phyloP scores from a whole-genome alignment of 352 stramenopile genomes.

The Phytophthora nicotianae region DNA sequence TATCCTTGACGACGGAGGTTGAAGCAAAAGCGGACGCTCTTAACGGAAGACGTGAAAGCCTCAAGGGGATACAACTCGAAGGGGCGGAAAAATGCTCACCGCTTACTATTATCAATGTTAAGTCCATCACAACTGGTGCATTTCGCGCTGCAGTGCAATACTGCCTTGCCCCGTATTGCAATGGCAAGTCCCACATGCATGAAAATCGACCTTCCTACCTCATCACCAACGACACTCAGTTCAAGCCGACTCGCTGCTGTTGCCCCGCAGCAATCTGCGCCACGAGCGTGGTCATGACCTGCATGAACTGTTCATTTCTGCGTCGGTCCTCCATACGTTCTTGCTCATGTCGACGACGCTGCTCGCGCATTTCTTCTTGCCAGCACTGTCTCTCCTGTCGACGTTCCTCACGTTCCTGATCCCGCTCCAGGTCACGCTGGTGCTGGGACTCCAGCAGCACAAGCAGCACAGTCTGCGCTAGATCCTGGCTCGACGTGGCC shows the following conservation, averaged over 20 bases:
- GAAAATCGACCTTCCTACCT: conserved; percentile 1
- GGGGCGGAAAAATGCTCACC: neutral
- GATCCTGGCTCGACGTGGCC: conserved; percentile 26
- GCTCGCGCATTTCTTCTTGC: conserved; percentile 36
- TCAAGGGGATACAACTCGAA: neutral
- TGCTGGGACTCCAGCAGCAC: conserved; percentile 40
- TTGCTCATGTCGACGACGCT: conserved; percentile 32
- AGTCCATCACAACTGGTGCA: conserved; percentile 3
- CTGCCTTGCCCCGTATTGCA: neutral
- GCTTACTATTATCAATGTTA: conserved; percentile 20
- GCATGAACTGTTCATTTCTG: conserved; percentile 41
- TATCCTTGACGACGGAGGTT: no score
- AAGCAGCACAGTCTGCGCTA: conserved; percentile 38
- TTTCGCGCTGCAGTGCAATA: neutral
- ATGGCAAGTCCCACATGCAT: neutral
- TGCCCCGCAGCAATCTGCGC: conserved; percentile 34
- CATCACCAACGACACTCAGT: conserved; percentile 14
- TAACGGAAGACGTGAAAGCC: no score
- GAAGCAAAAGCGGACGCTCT: no score
- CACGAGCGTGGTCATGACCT: conserved; percentile 39
- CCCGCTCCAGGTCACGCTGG: conserved; percentile 35
- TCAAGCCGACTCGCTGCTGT: conserved; percentile 31
- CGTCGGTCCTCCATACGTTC: conserved; percentile 36
- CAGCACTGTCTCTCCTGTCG: conserved; percentile 33
- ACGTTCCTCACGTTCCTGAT: conserved; percentile 35